Conservation (phyloP, 1,284 basidiomycete genomes). For the Anthracocystis panici-leucophaei region DNA sequence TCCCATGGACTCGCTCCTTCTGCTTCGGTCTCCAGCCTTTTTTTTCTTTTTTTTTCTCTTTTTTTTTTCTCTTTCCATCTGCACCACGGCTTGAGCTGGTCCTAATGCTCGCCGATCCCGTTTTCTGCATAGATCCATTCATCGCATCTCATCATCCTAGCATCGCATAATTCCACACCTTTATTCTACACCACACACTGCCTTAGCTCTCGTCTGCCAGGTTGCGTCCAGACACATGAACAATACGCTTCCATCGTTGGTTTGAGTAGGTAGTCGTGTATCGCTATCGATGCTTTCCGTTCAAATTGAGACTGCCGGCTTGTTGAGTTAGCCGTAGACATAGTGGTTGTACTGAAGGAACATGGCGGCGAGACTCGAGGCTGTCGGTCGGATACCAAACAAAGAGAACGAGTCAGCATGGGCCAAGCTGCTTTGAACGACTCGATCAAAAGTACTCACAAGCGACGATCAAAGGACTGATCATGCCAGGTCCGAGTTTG, state of each 20-base stretch:
- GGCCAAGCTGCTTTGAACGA: not conserved
- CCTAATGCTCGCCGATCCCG: conserved; percentile 18
- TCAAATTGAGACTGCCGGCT: not conserved
- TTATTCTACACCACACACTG: not conserved
- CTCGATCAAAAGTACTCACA: conserved; percentile 75
- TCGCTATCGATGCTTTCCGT: not conserved
- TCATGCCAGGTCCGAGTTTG: conserved; percentile 75
- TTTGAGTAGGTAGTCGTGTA: no score
- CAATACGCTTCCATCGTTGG: not conserved
- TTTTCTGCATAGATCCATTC: conserved; percentile 2
- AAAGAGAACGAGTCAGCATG: not conserved
- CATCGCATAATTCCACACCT: not conserved
- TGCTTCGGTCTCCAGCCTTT: not conserved
- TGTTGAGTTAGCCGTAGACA: no score
- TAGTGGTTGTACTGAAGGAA: conserved; percentile 26
- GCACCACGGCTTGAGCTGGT: conserved; percentile 15
- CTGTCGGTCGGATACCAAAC: not conserved
- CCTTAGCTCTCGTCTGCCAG: not conserved
- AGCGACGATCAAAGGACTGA: conserved; percentile 86
- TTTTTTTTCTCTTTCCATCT: no score
- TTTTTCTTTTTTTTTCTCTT: no score
- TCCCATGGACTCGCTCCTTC: not conserved
- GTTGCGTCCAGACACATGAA: no score
- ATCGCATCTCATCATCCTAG: conserved; percentile 2
- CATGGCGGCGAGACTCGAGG: conserved; percentile 45